These are phyloP conservation scores for Breynia disticha DNA, from an alignment of 441 rosid species.

Conservation along the genomic window DNA sequence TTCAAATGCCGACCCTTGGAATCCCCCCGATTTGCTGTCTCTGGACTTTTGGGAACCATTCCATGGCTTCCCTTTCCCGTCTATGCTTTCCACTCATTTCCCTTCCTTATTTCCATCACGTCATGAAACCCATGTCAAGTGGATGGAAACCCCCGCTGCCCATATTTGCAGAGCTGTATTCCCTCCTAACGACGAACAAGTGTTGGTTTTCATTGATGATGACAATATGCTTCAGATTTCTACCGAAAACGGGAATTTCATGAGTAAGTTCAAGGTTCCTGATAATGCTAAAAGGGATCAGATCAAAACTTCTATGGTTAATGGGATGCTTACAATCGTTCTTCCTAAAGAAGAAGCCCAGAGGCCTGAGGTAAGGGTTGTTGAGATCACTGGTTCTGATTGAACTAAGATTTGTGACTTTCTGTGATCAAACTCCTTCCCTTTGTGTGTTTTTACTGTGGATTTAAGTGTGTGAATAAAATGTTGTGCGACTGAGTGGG, in stretches of 20 bases:
- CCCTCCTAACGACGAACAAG: slow-evolving; percentile 23
- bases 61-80: slow-evolving; percentile 21
- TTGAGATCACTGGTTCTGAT: slow-evolving; percentile 12
- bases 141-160: slow-evolving; percentile 38
- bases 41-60: slow-evolving; percentile 22
- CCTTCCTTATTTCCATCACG: slow-evolving; percentile 23
- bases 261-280: slow-evolving; percentile 23
- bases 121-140: slow-evolving; percentile 31
- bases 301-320: slow-evolving; percentile 11
- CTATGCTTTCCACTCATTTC: slow-evolving; percentile 15
- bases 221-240: slow-evolving; percentile 45
- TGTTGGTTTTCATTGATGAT: slow-evolving; percentile 43
- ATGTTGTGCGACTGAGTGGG: no score
- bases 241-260: slow-evolving; percentile 19
- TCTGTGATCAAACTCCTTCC: no score
- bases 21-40: slow-evolving; percentile 7
- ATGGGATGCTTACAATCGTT: slow-evolving; percentile 17
- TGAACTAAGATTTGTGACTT: not conserved
- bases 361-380: slow-evolving; percentile 6
- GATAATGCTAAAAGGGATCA: slow-evolving; percentile 13
- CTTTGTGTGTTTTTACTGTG: no score
- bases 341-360: slow-evolving; percentile 11
- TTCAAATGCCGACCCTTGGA: slow-evolving; percentile 19
- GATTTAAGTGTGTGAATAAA: no score
- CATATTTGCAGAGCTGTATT: slow-evolving; percentile 45